Percentiles rank a stretch among this genome's conserved stretches.
Conservation (phyloP, 106 monocot species). For the Iris macrosiphon region DNA sequence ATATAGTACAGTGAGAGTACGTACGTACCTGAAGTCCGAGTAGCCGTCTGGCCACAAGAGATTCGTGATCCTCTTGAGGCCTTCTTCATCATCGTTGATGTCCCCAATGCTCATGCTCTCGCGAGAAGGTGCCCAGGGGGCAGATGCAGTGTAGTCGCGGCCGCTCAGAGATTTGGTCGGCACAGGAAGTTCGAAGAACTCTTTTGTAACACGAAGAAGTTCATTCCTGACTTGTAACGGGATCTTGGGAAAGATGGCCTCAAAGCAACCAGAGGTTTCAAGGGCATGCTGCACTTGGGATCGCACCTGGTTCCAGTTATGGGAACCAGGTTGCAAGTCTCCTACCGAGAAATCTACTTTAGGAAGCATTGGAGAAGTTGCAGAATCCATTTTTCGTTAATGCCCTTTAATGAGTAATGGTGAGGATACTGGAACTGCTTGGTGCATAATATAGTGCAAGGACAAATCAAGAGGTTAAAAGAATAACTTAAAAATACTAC, state of each 20-base stretch:
- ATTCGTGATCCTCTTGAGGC: not conserved
- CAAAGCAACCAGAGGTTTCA: not conserved
- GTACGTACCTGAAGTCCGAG: not conserved
- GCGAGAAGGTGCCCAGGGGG: not conserved
- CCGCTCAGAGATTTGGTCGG: not conserved
- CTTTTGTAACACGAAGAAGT: not conserved
- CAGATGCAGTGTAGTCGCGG: not conserved
- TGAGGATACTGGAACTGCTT: too few species aligned
- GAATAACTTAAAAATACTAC: too few species aligned
- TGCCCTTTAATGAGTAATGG: too few species aligned
- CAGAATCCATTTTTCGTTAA: not conserved
- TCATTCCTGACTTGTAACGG: not conserved
- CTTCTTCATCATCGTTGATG: not conserved
- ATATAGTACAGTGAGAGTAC: too few species aligned
- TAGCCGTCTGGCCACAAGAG: not conserved
- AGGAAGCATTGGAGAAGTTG: not conserved
- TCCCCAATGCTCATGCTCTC: not conserved
- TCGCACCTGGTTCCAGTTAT: not conserved
- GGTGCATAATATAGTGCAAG: too few species aligned
- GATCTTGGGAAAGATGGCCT: not conserved
- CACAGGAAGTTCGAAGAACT: not conserved
- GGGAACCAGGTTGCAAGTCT: not conserved
- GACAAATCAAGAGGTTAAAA: too few species aligned
- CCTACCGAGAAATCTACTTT: not conserved
- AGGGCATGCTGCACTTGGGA: not conserved